phyloP scores from a whole-genome alignment of 2,329 filamentous ascomycete species.

The Pleomassaria siparia region DNA sequence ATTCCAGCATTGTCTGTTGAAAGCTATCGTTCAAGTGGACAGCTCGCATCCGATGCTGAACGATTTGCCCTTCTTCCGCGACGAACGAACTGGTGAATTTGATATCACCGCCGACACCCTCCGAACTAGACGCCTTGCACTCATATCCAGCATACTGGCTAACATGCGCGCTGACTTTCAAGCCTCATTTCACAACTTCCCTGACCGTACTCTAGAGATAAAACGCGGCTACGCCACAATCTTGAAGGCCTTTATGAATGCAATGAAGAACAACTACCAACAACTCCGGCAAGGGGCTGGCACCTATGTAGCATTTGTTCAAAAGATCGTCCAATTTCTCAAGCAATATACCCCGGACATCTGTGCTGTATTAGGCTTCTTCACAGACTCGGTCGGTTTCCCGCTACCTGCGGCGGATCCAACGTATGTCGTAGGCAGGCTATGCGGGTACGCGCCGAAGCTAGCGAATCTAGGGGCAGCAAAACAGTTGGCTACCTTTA shows the following conservation, averaged over 20 bases:
- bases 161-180: constrained; percentile 60
- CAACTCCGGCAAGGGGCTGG: constrained; percentile 53
- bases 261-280: constrained; percentile 63
- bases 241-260: constrained; percentile 58
- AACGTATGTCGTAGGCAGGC: constrained; percentile 62
- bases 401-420: constrained; percentile 62
- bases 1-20: constrained; percentile 60
- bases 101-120: constrained; percentile 56
- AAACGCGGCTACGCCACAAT: constrained; percentile 54
- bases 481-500: constrained; percentile 59
- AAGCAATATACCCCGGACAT: constrained; percentile 64
- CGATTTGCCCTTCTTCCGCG: constrained; percentile 59
- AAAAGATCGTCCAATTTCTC: constrained; percentile 59
- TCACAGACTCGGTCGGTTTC: constrained; percentile 61
- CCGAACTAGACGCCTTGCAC: constrained; percentile 54
- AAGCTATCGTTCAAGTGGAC: constrained; percentile 54
- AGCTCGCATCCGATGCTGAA: constrained; percentile 51
- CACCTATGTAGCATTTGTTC: constrained; percentile 63
- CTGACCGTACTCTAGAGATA: constrained; percentile 34
- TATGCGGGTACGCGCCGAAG: constrained; percentile 61
- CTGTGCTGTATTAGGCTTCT: constrained; percentile 59
- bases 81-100: constrained; percentile 42
- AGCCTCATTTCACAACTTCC: constrained; percentile 29
- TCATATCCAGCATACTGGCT: constrained; percentile 58
- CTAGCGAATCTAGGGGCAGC: constrained; percentile 51